Evolutionary conservation across 352 stramenopile genomes (phyloP).

Genomic region (Pythium apleroticum): DNA sequence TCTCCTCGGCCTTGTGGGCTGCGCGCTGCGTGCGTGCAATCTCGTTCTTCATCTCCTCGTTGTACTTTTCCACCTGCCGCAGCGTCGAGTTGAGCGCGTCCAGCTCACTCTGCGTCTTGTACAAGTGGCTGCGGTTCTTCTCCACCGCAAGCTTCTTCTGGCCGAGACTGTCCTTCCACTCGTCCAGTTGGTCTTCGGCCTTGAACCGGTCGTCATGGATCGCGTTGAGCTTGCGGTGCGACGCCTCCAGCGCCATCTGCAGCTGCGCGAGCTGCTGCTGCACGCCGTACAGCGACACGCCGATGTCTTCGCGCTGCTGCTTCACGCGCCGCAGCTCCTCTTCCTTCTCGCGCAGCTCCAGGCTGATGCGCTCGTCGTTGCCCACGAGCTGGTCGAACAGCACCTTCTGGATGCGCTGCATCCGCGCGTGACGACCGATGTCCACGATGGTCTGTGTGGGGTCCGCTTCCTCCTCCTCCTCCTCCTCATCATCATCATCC

Average conservation of each 20-base stretch:
- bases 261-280: conserved; percentile 94
- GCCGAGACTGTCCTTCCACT: conserved; percentile 57
- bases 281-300: conserved; percentile 92
- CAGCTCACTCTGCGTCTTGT: conserved; percentile 87
- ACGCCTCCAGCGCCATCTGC: conserved; percentile 88
- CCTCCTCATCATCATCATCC: conserved; percentile 46
- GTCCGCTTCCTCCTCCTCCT: conserved; percentile 61
- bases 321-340: conserved; percentile 71
- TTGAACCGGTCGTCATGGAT: conserved; percentile 67
- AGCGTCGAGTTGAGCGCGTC: conserved; percentile 85
- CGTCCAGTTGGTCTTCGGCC: conserved; percentile 71
- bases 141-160: conserved; percentile 69
- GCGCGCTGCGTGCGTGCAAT: conserved; percentile 90
- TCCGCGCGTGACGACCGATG: conserved; percentile 72
- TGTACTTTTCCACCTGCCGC: conserved; percentile 92
- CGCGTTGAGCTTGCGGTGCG: conserved; percentile 66
- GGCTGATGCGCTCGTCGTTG: conserved; percentile 68
- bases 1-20: conserved; percentile 94
- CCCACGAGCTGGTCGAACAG: conserved; percentile 75
- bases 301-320: conserved; percentile 82
- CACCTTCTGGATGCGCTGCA: conserved; percentile 87
- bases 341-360: conserved; percentile 78
- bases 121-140: conserved; percentile 58
- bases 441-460: conserved; percentile 81
- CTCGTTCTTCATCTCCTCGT: conserved; percentile 94